Percentiles rank a stretch among this genome's conserved stretches.
These are phyloP conservation scores for Globisporangium iwayamae DNA, from an alignment of 352 stramenopile species.

Conservation along the genomic window DNA sequence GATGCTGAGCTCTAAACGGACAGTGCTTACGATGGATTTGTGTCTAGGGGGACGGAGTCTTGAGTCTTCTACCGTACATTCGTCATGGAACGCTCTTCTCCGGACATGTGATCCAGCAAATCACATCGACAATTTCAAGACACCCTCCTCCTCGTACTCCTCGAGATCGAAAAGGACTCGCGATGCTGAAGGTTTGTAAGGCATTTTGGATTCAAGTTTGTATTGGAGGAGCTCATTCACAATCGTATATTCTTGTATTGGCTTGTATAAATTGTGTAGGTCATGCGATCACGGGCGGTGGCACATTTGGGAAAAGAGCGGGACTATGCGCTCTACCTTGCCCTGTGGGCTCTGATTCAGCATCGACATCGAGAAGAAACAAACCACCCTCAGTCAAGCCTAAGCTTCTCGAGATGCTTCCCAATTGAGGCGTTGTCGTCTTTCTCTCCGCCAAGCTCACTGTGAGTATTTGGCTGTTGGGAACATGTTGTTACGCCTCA, in stretches of 20 bases:
- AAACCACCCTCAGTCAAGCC: neutral
- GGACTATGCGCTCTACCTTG: constrained; percentile 62
- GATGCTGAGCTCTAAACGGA: neutral
- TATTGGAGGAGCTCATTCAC: neutral
- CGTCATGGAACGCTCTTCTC: constrained; percentile 61
- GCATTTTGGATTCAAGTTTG: neutral
- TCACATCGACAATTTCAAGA: constrained; percentile 34
- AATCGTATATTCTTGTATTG: neutral
- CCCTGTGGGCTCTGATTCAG: constrained; percentile 31
- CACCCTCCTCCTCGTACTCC: constrained; percentile 33
- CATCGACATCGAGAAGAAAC: constrained; percentile 10
- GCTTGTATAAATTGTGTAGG: constrained; percentile 20
- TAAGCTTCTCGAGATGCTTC: constrained; percentile 12
- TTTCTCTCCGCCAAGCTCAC: constrained; percentile 2
- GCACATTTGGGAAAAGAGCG: constrained; percentile 60
- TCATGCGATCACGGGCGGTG: constrained; percentile 60
- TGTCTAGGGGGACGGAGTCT: constrained; percentile 42
- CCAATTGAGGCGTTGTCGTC: constrained; percentile 3
- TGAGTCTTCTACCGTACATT: constrained; percentile 77
- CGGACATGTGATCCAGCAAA: constrained; percentile 45
- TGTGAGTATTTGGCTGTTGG: constrained; percentile 6
- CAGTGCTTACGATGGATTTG: neutral
- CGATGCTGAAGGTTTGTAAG: constrained; percentile 48
- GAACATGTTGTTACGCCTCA: too few species aligned
- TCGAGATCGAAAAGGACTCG: constrained; percentile 51